Conservation (phyloP, 371 early-diverging fungal species). For the Mucor plumbeus region DNA sequence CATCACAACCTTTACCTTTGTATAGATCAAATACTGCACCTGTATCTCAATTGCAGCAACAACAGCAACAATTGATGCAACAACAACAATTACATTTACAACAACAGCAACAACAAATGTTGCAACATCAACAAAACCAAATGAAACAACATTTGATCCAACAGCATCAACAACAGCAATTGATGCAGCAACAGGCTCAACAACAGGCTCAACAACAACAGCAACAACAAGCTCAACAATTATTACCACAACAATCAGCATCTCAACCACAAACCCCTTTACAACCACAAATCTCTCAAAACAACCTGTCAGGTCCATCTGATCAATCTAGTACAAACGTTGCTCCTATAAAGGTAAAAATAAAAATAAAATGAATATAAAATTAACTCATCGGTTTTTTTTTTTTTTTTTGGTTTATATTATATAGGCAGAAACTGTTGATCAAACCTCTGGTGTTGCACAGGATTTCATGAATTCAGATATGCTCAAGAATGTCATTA, state of each 20-base stretch:
- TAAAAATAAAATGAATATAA: background rate
- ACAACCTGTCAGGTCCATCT: background rate
- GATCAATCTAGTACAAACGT: background rate
- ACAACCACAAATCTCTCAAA: conserved; percentile 12
- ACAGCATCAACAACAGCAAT: conserved; percentile 23
- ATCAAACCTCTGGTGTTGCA: conserved; percentile 37
- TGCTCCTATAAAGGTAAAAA: background rate
- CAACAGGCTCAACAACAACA: conserved; percentile 18
- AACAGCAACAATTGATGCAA: conserved; percentile 12
- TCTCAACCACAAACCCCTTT: conserved; percentile 7
- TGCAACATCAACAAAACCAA: conserved; percentile 17
- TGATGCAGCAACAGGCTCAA: conserved; percentile 8
- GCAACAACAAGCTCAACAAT: background rate
- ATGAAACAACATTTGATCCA: conserved; percentile 26
- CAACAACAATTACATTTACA: conserved; percentile 13
- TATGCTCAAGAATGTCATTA: conserved; percentile 44
- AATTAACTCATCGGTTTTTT: background rate
- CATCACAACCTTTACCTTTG: conserved; percentile 26
- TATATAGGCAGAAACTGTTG: conserved; percentile 55
- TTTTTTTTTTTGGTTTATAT: background rate
- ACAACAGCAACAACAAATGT: conserved; percentile 12
- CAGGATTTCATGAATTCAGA: conserved; percentile 63
- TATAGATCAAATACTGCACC: conserved; percentile 27
- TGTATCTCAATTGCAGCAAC: background rate
- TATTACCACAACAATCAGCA: conserved; percentile 12